These are phyloP conservation scores for Artemisia tridentata DNA, from an alignment of 129 eudicot species.

Conservation along the genomic window DNA sequence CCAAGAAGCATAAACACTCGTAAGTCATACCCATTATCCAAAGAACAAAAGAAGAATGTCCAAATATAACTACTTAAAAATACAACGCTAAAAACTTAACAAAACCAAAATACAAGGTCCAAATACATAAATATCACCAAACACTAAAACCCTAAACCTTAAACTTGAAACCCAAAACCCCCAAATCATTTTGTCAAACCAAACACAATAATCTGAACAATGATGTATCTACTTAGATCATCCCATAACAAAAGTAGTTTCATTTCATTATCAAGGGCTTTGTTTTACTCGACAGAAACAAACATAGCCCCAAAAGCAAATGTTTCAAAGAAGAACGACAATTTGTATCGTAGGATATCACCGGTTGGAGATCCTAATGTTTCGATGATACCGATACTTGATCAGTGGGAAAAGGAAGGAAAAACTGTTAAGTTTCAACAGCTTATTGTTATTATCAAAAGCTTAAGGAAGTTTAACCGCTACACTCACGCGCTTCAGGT, in stretches of 20 bases:
- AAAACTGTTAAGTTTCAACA: conserved; percentile 18
- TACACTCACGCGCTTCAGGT: conserved; percentile 54
- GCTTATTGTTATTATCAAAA: conserved; percentile 34
- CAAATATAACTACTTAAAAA: too few relatives aligned
- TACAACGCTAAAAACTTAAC: background rate
- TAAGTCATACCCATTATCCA: too few relatives aligned
- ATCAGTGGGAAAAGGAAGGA: conserved; percentile 47
- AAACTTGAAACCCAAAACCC: conserved; percentile 11
- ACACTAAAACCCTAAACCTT: conserved; percentile 16
- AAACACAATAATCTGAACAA: conserved; percentile 1
- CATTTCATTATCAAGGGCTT: conserved; percentile 31
- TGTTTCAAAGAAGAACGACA: conserved; percentile 20
- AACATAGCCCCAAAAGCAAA: conserved; percentile 1
- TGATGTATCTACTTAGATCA: conserved; percentile 27
- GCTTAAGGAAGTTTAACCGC: conserved; percentile 42
- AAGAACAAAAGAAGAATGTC: too few relatives aligned
- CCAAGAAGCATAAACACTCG: too few relatives aligned
- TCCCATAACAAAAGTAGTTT: conserved; percentile 2
- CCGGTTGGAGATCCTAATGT: conserved; percentile 34
- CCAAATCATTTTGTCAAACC: background rate
- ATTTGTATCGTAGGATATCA: conserved; percentile 35
- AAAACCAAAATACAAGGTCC: background rate
- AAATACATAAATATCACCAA: background rate
- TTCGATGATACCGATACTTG: conserved; percentile 46
- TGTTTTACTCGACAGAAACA: conserved; percentile 29